Evolutionary conservation across 352 stramenopile species (phyloP).

Genomic region (Phytophthora citrophthora): DNA sequence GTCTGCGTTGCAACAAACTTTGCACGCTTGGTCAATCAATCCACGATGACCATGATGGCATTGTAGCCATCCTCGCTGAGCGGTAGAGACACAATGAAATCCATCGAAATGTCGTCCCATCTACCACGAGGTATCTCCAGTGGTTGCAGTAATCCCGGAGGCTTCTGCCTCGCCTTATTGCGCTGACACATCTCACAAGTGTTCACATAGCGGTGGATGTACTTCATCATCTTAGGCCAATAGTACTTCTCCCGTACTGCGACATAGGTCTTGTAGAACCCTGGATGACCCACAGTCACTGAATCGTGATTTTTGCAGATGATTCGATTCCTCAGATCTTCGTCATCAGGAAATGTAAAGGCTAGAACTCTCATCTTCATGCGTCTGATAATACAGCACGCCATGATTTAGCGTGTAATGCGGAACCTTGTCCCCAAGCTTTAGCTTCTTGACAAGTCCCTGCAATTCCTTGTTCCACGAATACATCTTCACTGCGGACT

Average conservation of each 20-base stretch:
- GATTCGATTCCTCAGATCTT: constrained; percentile 18
- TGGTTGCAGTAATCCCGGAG: constrained; percentile 12
- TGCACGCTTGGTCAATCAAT: constrained; percentile 12
- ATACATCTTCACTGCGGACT: too few relatives aligned
- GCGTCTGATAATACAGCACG: too few relatives aligned
- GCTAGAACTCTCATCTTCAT: not conserved
- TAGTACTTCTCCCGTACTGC: constrained; percentile 7
- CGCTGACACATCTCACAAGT: constrained; percentile 16
- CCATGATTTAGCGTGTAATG: too few relatives aligned
- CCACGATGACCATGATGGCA: constrained; percentile 20
- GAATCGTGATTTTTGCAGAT: constrained; percentile 20
- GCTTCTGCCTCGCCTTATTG: constrained; percentile 19
- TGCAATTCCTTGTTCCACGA: too few relatives aligned
- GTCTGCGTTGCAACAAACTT: constrained; percentile 13
- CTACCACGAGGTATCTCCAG: constrained; percentile 4
- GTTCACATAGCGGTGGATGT: constrained; percentile 26
- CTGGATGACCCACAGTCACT: not conserved
- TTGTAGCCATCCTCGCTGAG: not conserved
- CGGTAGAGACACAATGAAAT: constrained; percentile 16
- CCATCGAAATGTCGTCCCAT: constrained; percentile 23
- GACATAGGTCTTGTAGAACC: too few relatives aligned
- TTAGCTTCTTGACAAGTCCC: too few relatives aligned
- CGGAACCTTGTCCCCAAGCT: too few relatives aligned
- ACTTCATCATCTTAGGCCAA: constrained; percentile 22
- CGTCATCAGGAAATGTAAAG: constrained; percentile 10